phyloP scores from a whole-genome alignment of 768 basidiomycete genomes.

The Mycena polygramma region DNA sequence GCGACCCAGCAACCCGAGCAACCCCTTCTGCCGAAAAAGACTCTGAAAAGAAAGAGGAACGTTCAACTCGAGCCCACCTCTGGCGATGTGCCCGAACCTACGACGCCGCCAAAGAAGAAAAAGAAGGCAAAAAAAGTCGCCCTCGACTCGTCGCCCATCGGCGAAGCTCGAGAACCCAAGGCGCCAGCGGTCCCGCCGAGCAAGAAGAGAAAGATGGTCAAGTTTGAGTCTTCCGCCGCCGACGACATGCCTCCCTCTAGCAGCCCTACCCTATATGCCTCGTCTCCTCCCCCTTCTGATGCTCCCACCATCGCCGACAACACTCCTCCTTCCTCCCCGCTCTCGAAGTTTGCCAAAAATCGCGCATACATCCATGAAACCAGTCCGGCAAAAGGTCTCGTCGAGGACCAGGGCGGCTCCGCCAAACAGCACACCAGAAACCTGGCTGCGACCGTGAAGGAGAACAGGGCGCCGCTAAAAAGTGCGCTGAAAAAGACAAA shows the following conservation, averaged over 20 bases:
- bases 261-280: constrained; percentile 27
- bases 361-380: background rate
- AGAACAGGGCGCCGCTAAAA: constrained; percentile 9
- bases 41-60: constrained; percentile 9
- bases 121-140: constrained; percentile 10
- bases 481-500: background rate
- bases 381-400: no score
- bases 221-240: background rate
- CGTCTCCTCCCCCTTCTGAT: constrained; percentile 27
- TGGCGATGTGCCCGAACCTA: background rate
- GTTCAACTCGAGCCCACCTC: background rate
- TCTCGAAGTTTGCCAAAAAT: background rate
- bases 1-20: background rate
- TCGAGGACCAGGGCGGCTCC: background rate
- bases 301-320: constrained; percentile 18
- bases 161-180: background rate
- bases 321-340: constrained; percentile 2
- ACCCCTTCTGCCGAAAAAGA: background rate
- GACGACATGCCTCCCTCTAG: constrained; percentile 27
- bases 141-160: background rate
- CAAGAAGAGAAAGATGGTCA: constrained; percentile 17
- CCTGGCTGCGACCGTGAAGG: background rate
- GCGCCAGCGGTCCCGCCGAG: background rate
- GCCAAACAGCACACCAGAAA: background rate
- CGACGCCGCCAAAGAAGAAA: constrained; percentile 12